phyloP scores from a whole-genome alignment of 306 rosid genomes.

The Pueraria montana region DNA sequence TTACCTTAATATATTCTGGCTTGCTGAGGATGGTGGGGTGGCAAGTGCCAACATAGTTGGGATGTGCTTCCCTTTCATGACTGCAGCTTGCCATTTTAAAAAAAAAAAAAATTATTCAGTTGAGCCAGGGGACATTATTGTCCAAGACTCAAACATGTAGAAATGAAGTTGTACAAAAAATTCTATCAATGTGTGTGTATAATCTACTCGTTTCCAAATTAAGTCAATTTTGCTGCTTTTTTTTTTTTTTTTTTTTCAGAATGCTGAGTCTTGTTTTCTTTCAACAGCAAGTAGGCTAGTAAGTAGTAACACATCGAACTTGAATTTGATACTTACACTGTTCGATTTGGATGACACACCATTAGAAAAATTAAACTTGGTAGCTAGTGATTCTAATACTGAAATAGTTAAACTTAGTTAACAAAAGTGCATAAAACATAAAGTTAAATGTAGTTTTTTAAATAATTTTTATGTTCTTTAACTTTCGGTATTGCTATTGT shows the following conservation, averaged over 20 bases:
- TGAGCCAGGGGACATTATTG: slow-evolving; percentile 8
- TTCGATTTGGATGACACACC: neutral
- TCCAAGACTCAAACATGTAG: slow-evolving; percentile 25
- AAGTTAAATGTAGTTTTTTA: neutral
- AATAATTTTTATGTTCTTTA: neutral
- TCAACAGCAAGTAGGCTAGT: neutral
- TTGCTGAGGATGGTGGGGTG: no score
- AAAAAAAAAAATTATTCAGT: no score
- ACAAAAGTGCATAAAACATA: neutral
- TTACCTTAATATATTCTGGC: no score
- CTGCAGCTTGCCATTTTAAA: no score
- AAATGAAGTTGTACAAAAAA: slow-evolving; percentile 9
- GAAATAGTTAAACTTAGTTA: neutral
- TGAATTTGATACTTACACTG: slow-evolving; percentile 9
- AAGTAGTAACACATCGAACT: neutral
- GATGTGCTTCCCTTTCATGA: no score
- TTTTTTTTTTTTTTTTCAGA: neutral
- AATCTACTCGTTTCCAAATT: neutral
- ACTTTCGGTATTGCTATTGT: neutral
- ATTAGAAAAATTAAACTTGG: neutral
- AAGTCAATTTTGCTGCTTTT: neutral
- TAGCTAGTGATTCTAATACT: neutral
- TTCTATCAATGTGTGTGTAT: neutral
- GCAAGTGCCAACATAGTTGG: no score
- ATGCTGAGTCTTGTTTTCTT: neutral